Evolutionary conservation across 1,139 yeast species (phyloP).

Genomic region (Nakaseomyces sp.): DNA sequence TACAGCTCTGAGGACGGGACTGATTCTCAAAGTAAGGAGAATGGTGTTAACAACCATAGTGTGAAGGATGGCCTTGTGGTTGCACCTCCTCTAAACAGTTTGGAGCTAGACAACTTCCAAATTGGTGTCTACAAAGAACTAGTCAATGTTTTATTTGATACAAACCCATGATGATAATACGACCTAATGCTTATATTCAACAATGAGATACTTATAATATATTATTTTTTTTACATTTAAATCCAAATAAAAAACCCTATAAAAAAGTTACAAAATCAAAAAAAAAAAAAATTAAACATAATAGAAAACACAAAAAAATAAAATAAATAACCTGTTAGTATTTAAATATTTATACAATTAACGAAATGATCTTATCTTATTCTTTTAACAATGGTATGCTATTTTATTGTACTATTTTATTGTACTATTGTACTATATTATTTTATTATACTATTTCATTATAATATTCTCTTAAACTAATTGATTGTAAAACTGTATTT

Average conservation of each 20-base stretch:
- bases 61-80: conserved; percentile 16
- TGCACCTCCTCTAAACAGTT: conserved; percentile 23
- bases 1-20: conserved; percentile 20
- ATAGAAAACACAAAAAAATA: not conserved
- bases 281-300: not conserved
- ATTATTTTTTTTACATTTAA: too few relatives aligned
- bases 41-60: conserved; percentile 3
- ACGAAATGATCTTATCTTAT: conserved; percentile 2
- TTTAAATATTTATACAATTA: not conserved
- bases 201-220: too few relatives aligned
- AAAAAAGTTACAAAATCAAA: not conserved
- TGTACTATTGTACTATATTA: not conserved
- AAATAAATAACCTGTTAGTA: not conserved
- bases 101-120: conserved; percentile 29
- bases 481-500: too few relatives aligned
- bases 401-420: not conserved
- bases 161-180: not conserved
- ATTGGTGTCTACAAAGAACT: conserved; percentile 33
- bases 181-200: conserved; percentile 2
- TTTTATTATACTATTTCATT: not conserved
- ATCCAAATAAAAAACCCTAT: not conserved
- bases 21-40: conserved; percentile 14
- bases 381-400: too few relatives aligned
- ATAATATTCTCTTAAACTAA: not conserved
- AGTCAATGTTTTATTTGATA: conserved; percentile 22